Base-by-base conservation (phyloP, 2,329 filamentous ascomycete genomes). In the Pseudogymnoascus sp. region DNA sequence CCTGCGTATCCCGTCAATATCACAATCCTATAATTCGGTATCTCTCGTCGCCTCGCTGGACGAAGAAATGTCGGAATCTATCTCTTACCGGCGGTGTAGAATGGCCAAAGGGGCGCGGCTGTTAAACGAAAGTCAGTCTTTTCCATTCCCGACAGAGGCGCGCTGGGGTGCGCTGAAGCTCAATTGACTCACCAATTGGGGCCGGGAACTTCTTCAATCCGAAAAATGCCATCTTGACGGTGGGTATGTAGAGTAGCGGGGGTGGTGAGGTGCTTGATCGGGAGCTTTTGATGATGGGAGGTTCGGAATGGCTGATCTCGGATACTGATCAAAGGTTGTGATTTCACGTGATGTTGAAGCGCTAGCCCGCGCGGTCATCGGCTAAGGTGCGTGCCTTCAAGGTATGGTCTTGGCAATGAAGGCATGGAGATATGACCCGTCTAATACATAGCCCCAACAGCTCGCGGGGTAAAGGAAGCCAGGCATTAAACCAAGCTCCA, bases 71-170 rank as follows among this genome's bases (percentile, higher is more conserved):
- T 59, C 55, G 55, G 15, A 36, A 25, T 59, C 21, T 35, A 37
- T 35, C 31, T 59, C 89, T 75, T 94, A 96, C 93, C 92, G 76
- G 93, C 93, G 78, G 84, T 82, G 83, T 92, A 94, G 86, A 97
- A 97, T 71, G 93, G 93, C 77, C 85, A 86, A 87, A 95, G 87
- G 72, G 93, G 92, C 83, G 85, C 85, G 80, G 90, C 93, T 97
- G 74, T 76, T 73, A 36, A 59, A 59, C 35, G 21, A 21, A 37
- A 15, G 35, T 59, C 55, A 59, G 35, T 35, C 31, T 59, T 36
- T 59, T 37, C 18, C 31, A 63, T 70, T 63, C 65, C 63, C 59
- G 58, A 42, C 59, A 39, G 61, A 52, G 45, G 62, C 58, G 60
- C 48, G 62, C 61, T 42, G 39, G 55, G 33, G 58, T 64, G 60